Conservation (phyloP, 2,329 filamentous ascomycete genomes). For the Metarhizium brunneum region DNA sequence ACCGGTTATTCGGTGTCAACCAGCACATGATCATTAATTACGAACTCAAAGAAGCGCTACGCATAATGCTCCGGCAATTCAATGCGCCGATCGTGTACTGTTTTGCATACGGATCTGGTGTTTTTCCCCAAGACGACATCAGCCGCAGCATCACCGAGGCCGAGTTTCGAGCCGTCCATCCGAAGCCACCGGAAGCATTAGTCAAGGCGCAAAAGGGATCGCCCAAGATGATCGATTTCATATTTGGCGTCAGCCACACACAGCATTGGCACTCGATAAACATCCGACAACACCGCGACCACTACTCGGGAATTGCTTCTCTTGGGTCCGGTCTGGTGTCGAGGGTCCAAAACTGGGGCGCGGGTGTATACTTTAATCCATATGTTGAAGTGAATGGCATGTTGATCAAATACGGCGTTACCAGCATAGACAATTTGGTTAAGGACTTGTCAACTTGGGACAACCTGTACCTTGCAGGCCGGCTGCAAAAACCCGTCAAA, state of each 20-base stretch:
- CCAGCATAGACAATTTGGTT: slow-evolving; percentile 84
- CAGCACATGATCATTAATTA: slow-evolving; percentile 94
- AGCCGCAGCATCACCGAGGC: slow-evolving; percentile 45
- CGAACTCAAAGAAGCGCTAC: slow-evolving; percentile 85
- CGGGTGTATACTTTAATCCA: slow-evolving; percentile 95
- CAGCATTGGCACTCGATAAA: slow-evolving; percentile 98
- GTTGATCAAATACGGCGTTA: slow-evolving; percentile 95
- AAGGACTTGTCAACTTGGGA: slow-evolving; percentile 85
- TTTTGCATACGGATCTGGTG: slow-evolving; percentile 94
- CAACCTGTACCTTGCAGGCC: slow-evolving; percentile 89
- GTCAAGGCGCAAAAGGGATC: slow-evolving; percentile 76
- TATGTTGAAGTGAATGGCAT: slow-evolving; percentile 92
- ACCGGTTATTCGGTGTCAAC: slow-evolving; percentile 73
- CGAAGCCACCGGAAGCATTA: slow-evolving; percentile 71
- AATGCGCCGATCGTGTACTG: slow-evolving; percentile 89
- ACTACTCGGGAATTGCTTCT: slow-evolving; percentile 80
- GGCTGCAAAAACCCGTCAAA: slow-evolving; percentile 95
- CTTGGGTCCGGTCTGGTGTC: slow-evolving; percentile 81
- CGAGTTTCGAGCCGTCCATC: slow-evolving; percentile 59
- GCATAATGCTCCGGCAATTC: slow-evolving; percentile 85
- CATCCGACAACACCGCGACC: slow-evolving; percentile 75
- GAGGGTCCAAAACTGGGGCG: slow-evolving; percentile 82
- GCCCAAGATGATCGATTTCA: slow-evolving; percentile 97
- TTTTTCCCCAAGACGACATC: slow-evolving; percentile 69
- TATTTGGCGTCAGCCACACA: slow-evolving; percentile 88